phyloP scores from a whole-genome alignment of 1,284 basidiomycete species.

The Veloporphyrellus conicus region DNA sequence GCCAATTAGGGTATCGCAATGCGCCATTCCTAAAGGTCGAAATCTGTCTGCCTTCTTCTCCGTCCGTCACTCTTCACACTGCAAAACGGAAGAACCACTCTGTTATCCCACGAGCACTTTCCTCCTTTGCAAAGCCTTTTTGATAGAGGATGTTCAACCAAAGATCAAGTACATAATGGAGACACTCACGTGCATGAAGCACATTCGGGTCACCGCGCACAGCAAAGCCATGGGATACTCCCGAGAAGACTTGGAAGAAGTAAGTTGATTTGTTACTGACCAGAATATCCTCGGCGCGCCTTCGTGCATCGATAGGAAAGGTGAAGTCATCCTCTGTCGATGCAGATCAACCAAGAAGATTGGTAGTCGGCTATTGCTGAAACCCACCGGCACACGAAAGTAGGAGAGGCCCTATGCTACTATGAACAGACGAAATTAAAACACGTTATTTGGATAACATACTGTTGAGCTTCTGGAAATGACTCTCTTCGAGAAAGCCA shows the following conservation, averaged over 20 bases:
- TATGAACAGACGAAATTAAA: neutral
- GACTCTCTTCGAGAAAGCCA: conserved; percentile 48
- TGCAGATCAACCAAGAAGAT: conserved; percentile 29
- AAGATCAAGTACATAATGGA: neutral
- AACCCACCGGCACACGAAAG: conserved; percentile 47
- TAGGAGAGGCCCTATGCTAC: conserved; percentile 43
- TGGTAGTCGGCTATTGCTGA: no score
- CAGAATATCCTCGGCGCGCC: conserved; percentile 29
- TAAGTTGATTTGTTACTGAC: conserved; percentile 21
- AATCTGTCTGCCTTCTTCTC: neutral
- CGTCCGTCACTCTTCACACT: neutral
- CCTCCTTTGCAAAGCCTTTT: conserved; percentile 21
- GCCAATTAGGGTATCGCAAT: neutral
- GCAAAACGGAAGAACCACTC: conserved; percentile 20
- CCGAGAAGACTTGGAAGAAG: conserved; percentile 30
- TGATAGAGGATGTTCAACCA: neutral
- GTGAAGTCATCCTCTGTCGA: conserved; percentile 26
- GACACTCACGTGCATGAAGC: conserved; percentile 30
- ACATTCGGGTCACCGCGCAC: conserved; percentile 23
- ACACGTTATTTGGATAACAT: conserved; percentile 15
- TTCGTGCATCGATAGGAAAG: conserved; percentile 21
- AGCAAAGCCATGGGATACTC: conserved; percentile 33
- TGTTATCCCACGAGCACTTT: conserved; percentile 18
- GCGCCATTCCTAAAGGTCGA: no score
- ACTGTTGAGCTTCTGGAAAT: conserved; percentile 48